Conservation (phyloP, 164 flowering plant genomes). For the Nymphaea thermarum region DNA sequence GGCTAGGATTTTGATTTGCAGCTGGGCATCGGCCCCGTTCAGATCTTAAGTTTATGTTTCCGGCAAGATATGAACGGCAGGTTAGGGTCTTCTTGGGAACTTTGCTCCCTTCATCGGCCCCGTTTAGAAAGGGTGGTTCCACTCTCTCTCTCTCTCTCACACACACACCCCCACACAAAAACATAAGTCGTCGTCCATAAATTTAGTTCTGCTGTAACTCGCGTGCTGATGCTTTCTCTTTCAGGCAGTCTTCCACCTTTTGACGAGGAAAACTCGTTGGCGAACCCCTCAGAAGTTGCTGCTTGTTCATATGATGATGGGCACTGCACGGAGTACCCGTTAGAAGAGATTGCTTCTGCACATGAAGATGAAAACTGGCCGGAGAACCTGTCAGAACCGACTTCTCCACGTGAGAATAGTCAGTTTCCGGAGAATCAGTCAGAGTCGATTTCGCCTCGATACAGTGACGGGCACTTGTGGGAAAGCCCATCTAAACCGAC, state of each 20-base stretch:
- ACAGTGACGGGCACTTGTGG: slow-evolving; percentile 38
- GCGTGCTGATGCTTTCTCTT: background rate
- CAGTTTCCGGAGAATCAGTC: background rate
- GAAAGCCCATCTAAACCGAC: slow-evolving; percentile 35
- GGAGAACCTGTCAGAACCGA: background rate
- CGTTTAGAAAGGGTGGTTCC: background rate
- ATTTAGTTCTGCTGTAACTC: background rate
- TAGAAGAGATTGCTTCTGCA: background rate
- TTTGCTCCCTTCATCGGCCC: no score
- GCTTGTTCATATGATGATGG: background rate
- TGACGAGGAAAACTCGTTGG: background rate
- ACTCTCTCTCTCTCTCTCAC: background rate
- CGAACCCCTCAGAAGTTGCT: background rate
- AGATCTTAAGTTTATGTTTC: no score
- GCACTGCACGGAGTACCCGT: background rate
- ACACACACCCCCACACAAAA: no score
- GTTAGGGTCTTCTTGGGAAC: no score
- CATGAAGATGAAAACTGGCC: background rate
- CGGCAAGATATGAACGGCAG: no score
- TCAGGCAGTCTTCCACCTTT: background rate
- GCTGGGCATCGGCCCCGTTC: no score
- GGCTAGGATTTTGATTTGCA: no score
- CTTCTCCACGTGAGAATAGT: background rate
- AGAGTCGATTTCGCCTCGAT: slow-evolving; percentile 13
- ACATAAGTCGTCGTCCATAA: background rate